Conservation (phyloP, 495 filamentous ascomycete genomes). For the Trichoderma asperelloides region DNA sequence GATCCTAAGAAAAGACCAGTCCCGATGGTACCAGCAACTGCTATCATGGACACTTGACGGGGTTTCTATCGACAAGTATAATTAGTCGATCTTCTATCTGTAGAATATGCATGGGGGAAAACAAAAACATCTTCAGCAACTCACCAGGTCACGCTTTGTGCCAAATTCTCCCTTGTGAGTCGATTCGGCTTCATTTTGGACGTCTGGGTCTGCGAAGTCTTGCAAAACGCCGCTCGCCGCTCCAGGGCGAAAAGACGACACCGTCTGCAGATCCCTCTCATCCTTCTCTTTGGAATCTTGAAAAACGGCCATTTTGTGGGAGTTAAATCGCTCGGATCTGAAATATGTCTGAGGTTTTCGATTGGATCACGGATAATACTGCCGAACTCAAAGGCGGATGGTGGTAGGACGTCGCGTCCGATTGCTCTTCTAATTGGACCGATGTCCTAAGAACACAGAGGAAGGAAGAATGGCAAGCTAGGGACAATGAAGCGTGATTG, state of each 20-base stretch:
- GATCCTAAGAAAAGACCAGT: not conserved
- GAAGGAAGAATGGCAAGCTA: not conserved
- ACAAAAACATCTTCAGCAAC: not conserved
- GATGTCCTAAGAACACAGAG: not conserved
- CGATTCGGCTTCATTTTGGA: not conserved
- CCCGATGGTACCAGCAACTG: not conserved
- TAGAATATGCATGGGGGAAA: not conserved
- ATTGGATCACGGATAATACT: not conserved
- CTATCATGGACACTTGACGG: slow-evolving; percentile 2
- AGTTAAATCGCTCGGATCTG: not conserved
- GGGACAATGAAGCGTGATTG: not conserved
- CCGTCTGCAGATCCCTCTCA: not conserved
- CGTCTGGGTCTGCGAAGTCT: not conserved
- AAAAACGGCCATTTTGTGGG: not conserved
- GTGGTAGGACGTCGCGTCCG: not conserved
- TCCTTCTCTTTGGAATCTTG: not conserved
- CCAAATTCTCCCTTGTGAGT: slow-evolving; percentile 5
- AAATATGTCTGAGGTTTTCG: not conserved
- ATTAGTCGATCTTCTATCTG: not conserved
- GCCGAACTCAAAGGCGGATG: not conserved
- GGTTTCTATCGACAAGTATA: not conserved
- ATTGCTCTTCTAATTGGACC: not conserved
- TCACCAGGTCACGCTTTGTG: not conserved
- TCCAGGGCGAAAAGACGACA: not conserved
- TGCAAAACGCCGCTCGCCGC: not conserved